Conservation (phyloP, 1,284 basidiomycete species). For the Pterulicium gracile region DNA sequence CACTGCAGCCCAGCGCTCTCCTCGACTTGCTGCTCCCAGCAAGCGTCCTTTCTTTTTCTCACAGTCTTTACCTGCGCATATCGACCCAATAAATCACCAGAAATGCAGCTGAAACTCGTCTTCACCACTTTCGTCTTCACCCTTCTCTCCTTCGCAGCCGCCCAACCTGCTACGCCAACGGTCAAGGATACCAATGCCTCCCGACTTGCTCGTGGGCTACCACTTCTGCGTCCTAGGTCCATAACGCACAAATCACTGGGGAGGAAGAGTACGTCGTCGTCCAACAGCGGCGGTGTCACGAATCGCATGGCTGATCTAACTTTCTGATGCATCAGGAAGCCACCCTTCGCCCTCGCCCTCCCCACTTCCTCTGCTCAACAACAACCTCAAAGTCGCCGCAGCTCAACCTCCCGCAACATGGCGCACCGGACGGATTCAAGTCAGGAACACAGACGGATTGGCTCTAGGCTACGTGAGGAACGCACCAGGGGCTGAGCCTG, state of each 20-base stretch:
- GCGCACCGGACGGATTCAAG: slow-evolving; percentile 6
- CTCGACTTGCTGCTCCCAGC: too few species aligned
- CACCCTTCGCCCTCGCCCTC: background rate
- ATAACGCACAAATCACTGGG: background rate
- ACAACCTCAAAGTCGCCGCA: too few species aligned
- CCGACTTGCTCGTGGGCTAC: background rate
- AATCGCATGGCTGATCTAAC: background rate
- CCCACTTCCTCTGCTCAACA: background rate
- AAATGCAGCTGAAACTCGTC: background rate
- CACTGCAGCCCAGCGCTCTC: too few species aligned
- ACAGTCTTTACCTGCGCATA: too few species aligned
- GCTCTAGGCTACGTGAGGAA: background rate
- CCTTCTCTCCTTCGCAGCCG: background rate
- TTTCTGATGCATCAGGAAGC: background rate
- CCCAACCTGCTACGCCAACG: background rate
- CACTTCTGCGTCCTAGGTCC: background rate
- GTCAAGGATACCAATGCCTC: background rate
- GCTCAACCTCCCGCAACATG: background rate
- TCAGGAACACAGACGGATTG: background rate
- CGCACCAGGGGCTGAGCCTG: background rate
- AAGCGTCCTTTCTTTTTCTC: too few species aligned
- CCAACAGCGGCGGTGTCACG: background rate
- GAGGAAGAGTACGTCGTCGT: background rate
- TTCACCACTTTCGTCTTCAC: background rate
- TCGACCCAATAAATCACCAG: too few species aligned